Evolutionary conservation across 2,329 filamentous ascomycete species (phyloP), one percentile per base, ranked within the genome.

Genomic region (Fusarium scirpi): DNA sequence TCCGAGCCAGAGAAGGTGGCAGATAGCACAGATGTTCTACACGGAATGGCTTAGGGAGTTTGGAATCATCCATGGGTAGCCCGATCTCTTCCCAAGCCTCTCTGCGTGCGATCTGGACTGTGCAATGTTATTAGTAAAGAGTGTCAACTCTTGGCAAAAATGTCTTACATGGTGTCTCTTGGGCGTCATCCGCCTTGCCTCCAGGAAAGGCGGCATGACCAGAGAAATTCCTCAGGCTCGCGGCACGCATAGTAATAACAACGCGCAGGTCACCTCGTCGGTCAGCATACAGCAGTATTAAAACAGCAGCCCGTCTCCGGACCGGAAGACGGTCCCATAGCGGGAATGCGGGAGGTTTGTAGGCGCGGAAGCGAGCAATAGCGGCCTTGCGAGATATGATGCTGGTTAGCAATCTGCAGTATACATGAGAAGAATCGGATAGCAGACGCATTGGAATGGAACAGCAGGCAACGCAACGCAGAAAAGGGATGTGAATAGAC

Each of bases 1-100:
- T 94, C 74, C 88, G 87, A 10, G 92, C 91, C 18, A 94, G 85
- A 75, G 89, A 91, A 59, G 89, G 89, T 27, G 95, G 95, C 5
- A 98, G 85, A 77, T 92, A 88, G 82, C 94, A 97, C 45, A 98
- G 88, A 76, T 96, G 91, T 81, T 98, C 94, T 72, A 98, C 91
- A 58, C 86, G 85, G 81, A 97, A 98, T 2, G 93, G 93, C 15
- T 84, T 82, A 3, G 93, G 93, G 30, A 97, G 86, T 64, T 88
- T 87, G 61, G 78, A 75, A 76, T 94, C 89, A 72, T 90, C 85
- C 76, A 91, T 85, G 3, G 95, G 93, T 5, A 98, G 89, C 2
- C 95, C 95, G 70, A 98, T 97, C 79, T 98, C 95, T 79, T 98
- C 95, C 79, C 88, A 92, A 2, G 95, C 94, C 84, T 98, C 95